These are phyloP conservation scores for Silybum marianum DNA, from an alignment of 129 eudicot genomes.

Conservation along the genomic window DNA sequence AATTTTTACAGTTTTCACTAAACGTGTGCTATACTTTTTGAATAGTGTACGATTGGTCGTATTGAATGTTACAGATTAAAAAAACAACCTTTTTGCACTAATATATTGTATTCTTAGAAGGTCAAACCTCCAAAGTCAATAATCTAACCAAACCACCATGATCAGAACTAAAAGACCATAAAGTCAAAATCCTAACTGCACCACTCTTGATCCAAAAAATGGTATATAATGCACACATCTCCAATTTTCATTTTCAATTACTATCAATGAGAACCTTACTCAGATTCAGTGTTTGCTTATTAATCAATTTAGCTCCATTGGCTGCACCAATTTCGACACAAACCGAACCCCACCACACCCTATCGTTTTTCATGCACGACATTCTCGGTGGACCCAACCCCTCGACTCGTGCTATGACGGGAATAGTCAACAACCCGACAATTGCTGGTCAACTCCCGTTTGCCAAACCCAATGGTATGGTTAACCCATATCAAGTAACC, in stretches of 20 bases:
- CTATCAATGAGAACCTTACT: constrained; percentile 17
- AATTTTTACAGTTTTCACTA: too few species aligned
- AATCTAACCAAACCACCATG: constrained; percentile 19
- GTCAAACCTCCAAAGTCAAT: neutral
- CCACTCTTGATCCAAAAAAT: constrained; percentile 20
- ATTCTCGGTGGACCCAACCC: too few species aligned
- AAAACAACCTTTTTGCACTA: too few species aligned
- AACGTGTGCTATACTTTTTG: too few species aligned
- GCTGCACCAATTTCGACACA: constrained; percentile 11
- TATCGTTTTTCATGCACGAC: too few species aligned
- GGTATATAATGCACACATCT: constrained; percentile 6
- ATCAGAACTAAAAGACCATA: neutral
- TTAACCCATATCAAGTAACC: too few species aligned
- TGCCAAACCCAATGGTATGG: too few species aligned
- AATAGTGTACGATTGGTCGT: too few species aligned
- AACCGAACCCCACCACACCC: neutral
- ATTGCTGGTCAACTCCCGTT: too few species aligned
- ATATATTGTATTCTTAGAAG: neutral
- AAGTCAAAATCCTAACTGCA: constrained; percentile 21
- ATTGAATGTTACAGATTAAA: too few species aligned
- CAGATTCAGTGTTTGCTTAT: constrained; percentile 7
- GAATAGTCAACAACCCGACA: too few species aligned
- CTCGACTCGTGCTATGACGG: too few species aligned
- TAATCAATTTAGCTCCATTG: constrained; percentile 22
- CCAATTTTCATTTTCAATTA: neutral